Conservation (phyloP, 352 stramenopile genomes). For the Globisporangium echinulatum region DNA sequence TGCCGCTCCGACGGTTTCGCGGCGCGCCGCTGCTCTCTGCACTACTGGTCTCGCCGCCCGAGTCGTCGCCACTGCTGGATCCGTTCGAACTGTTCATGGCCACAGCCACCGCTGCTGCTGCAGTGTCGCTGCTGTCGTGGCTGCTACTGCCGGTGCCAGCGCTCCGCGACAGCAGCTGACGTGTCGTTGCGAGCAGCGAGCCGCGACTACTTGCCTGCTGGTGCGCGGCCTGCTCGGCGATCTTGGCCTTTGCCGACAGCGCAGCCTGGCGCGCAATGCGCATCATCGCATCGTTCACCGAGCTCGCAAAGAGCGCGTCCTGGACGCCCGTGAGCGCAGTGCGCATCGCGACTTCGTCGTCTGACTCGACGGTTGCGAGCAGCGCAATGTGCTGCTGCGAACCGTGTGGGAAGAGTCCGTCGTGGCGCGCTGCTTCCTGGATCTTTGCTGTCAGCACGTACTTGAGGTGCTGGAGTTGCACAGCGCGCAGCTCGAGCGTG, state of each 20-base stretch:
- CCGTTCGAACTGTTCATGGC: conserved; percentile 3
- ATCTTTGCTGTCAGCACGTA: conserved; percentile 74
- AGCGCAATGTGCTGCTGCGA: conserved; percentile 58
- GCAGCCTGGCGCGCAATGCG: conserved; percentile 73
- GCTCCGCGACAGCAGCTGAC: conserved; percentile 52
- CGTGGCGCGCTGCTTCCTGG: conserved; percentile 56
- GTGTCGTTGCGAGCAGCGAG: conserved; percentile 68
- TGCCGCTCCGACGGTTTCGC: conserved; percentile 17
- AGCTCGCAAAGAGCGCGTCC: conserved; percentile 61
- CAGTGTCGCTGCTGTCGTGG: conserved; percentile 27
- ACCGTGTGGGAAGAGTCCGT: conserved; percentile 62
- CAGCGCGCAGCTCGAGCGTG: conserved; percentile 11
- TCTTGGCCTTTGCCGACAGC: conserved; percentile 73
- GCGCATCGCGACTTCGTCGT: conserved; percentile 51
- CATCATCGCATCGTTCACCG: conserved; percentile 78
- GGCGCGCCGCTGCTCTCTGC: conserved; percentile 7
- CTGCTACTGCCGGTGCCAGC: conserved; percentile 6
- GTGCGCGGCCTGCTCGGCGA: conserved; percentile 71
- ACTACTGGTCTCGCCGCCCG: conserved; percentile 13
- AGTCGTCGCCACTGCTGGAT: conserved; percentile 31
- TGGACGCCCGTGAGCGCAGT: conserved; percentile 46
- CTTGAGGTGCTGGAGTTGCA: conserved; percentile 52
- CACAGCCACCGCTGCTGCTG: neutral
- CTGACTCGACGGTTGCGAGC: conserved; percentile 33
- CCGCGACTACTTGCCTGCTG: conserved; percentile 55